A percentile compares a stretch with the other conserved stretches of the same genome.
phyloP scores from a whole-genome alignment of 768 basidiomycete species.

The Gloeopeniophorella convolvens region DNA sequence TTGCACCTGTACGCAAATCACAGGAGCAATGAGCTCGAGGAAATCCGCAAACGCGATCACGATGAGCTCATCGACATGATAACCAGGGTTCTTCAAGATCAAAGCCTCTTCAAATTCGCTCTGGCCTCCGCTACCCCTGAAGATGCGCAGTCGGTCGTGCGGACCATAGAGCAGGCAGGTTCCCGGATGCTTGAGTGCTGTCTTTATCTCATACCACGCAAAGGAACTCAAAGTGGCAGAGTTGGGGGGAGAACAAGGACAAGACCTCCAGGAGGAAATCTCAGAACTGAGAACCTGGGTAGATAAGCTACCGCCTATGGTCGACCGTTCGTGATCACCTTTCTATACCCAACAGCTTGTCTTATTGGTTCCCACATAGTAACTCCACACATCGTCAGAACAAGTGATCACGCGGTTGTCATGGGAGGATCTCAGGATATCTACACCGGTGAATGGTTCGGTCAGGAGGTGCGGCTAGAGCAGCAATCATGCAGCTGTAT shows the following conservation, averaged over 20 bases:
- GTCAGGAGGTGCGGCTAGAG: constrained; percentile 1
- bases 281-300: constrained; percentile 14
- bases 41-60: constrained; percentile 17
- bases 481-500: background rate
- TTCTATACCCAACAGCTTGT: background rate
- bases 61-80: constrained; percentile 16
- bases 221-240: constrained; percentile 11
- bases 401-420: constrained; percentile 10
- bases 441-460: constrained; percentile 16
- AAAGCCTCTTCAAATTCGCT: constrained; percentile 1
- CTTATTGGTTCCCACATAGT: constrained; percentile 3
- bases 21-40: constrained; percentile 14
- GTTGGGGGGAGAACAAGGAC: constrained; percentile 11
- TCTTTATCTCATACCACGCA: background rate
- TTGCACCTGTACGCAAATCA: constrained; percentile 8
- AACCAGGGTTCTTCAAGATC: constrained; percentile 7
- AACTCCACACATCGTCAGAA: constrained; percentile 6
- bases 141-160: constrained; percentile 10
- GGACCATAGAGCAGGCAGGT: constrained; percentile 18
- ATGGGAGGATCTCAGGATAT: constrained; percentile 16
- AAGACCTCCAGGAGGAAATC: constrained; percentile 16
- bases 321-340: constrained; percentile 12
- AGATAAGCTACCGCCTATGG: constrained; percentile 16
- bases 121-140: constrained; percentile 5
- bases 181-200: background rate